Evolutionary conservation across 371 early-diverging fungal species (phyloP), one percentile per base, ranked within the genome.

Genomic region (Haplosporangium sp.): DNA sequence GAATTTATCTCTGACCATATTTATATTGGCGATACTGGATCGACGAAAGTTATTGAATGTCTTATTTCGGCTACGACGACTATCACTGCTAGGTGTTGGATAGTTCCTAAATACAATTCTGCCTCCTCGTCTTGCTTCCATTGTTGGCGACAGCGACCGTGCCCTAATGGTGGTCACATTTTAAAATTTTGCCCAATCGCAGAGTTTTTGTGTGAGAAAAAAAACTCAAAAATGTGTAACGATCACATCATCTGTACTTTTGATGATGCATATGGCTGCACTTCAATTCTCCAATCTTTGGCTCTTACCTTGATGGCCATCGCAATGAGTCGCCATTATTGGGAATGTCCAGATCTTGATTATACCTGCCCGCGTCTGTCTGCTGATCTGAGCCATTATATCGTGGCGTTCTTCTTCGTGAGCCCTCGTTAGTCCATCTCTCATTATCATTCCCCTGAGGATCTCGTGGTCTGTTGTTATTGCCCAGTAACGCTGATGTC

Each of bases 11-110:
- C 65, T 71, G 60, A 81, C 71, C 4, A 69, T 34, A 52, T 77
- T 77, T 61, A 77, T 77, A 64, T 77, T 81, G 61, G 75, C 81
- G 1, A 81, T 60, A 45, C 81, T 81, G 44, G 74, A 74, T 47
- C 81, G 64, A 11, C 69, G 74, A 13, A 81, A 42, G 59, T 65
- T 67, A n/a, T 71, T 71, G 27, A 74, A 57, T 2, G 81, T 55
- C 59, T 47, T 72, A 19, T 65, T 72, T 60, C 44, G n/a, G 9
- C 62, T 53, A 13, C 71, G 65, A 44, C 63, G 58, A 19, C 52
- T 37, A 17, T 47, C 35, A 9, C 42, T 40, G 10, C 19, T 20
- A 19, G 55, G 34, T n/a, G 7, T 19, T 34, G 67, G 66, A 44
- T 74, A 52, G 65, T 71, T 71, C 11, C 69, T 34, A 45, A 81